phyloP scores from a whole-genome alignment of 129 eudicot genomes.

The Centaurea solstitialis region DNA sequence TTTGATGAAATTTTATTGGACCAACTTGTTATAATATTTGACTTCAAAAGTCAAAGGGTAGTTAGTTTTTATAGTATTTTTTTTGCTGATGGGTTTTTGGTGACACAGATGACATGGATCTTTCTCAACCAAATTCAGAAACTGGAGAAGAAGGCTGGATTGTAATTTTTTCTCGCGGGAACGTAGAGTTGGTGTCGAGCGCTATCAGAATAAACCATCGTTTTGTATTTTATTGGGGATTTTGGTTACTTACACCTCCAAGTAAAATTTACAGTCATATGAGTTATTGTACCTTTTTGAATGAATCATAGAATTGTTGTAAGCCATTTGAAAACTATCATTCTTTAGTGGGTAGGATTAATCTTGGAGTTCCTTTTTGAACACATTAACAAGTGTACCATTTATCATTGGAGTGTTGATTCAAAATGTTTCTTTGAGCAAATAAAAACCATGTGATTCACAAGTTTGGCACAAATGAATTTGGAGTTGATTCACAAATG shows the following conservation, averaged over 20 bases:
- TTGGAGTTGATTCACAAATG: not conserved
- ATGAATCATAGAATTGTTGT: constrained; percentile 25
- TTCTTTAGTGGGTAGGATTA: constrained; percentile 33
- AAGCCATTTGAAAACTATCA: constrained; percentile 18
- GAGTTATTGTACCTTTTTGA: constrained; percentile 30
- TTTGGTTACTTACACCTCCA: constrained; percentile 29
- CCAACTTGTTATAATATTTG: not conserved
- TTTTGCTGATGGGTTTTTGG: not conserved
- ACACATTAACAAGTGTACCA: constrained; percentile 15
- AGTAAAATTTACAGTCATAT: constrained; percentile 7
- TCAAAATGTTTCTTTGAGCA: constrained; percentile 20
- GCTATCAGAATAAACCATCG: constrained; percentile 9
- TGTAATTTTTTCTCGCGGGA: constrained; percentile 40
- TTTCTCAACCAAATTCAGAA: constrained; percentile 93
- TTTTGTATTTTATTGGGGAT: constrained; percentile 33
- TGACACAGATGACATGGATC: constrained; percentile 88
- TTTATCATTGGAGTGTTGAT: constrained; percentile 20
- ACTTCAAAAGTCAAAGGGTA: not conserved
- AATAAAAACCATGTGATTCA: constrained; percentile 13
- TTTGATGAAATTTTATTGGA: too few species aligned
- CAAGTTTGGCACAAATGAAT: not conserved
- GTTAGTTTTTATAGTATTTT: not conserved
- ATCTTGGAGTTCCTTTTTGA: not conserved
- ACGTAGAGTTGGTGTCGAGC: constrained; percentile 8
- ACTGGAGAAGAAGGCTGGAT: constrained; percentile 63